Percentiles rank a stretch among this genome's conserved stretches.
These are phyloP conservation scores for Geranomyces variabilis DNA, from an alignment of 192 early-diverging fungal genomes.

Conservation along the genomic window DNA sequence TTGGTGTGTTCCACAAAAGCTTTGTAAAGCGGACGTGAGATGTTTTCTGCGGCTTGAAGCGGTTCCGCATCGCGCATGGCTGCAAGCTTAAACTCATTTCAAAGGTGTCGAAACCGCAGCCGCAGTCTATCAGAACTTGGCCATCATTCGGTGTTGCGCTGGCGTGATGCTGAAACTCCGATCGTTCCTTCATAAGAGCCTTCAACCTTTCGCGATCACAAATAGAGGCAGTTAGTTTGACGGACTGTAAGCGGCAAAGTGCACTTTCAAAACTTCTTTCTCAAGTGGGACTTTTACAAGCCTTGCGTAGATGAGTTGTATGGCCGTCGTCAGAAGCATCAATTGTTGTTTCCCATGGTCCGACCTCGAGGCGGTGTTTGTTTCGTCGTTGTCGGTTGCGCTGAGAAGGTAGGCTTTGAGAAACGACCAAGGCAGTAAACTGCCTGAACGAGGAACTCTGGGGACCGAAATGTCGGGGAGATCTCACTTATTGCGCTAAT, in stretches of 20 bases:
- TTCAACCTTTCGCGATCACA: no score
- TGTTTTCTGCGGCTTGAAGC: neutral
- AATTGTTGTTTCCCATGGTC: neutral
- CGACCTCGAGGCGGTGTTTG: neutral
- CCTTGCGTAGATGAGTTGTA: neutral
- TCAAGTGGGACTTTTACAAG: neutral
- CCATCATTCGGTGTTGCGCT: neutral
- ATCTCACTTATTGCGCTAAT: neutral
- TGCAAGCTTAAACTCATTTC: neutral
- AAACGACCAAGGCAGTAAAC: neutral
- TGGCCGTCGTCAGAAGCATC: slow-evolving; percentile 1
- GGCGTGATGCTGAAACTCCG: neutral
- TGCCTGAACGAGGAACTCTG: neutral
- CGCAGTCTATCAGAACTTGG: neutral
- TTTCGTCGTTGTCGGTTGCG: neutral
- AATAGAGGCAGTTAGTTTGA: neutral
- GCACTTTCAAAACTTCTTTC: neutral
- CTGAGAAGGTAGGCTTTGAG: neutral
- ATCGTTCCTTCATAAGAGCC: neutral
- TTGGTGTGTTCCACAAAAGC: neutral
- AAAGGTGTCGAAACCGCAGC: neutral
- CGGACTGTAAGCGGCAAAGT: neutral
- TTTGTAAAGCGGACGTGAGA: neutral
- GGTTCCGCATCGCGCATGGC: neutral
- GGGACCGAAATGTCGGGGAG: neutral